Percentiles rank a stretch among this genome's conserved stretches.
phyloP scores from a whole-genome alignment of 1,284 basidiomycete genomes.

The Naganishia cerealis region DNA sequence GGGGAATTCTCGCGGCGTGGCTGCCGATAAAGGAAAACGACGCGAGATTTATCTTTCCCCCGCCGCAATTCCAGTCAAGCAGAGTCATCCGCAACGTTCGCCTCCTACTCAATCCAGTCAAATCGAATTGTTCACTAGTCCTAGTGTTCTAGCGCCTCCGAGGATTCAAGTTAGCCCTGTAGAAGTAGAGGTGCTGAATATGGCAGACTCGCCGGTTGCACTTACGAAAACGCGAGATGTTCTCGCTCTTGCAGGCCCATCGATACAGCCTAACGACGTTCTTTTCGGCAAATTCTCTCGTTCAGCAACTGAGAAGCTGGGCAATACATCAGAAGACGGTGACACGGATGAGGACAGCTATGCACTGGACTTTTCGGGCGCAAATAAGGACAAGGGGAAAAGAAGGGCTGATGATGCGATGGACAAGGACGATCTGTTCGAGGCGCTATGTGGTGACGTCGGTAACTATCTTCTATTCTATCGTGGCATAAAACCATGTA shows the following conservation, averaged over 20 bases:
- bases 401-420: conserved; percentile 6
- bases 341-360: neutral
- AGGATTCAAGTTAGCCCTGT: neutral
- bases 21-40: neutral
- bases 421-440: neutral
- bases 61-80: neutral
- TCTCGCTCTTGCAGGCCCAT: neutral
- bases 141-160: neutral
- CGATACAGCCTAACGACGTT: conserved; percentile 1
- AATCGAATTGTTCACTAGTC: conserved; percentile 24
- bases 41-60: neutral
- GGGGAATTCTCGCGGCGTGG: neutral
- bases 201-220: conserved; percentile 2
- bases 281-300: neutral
- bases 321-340: neutral
- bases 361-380: neutral
- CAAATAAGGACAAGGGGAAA: conserved; percentile 7
- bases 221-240: neutral
- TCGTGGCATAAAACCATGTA: neutral
- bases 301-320: neutral
- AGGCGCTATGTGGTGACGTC: neutral
- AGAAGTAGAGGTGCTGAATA: neutral
- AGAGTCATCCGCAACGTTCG: neutral
- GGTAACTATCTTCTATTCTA: neutral
- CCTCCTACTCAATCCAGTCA: conserved; percentile 23